phyloP scores from a whole-genome alignment of 805 yeast species.

The Pichia insulana region DNA sequence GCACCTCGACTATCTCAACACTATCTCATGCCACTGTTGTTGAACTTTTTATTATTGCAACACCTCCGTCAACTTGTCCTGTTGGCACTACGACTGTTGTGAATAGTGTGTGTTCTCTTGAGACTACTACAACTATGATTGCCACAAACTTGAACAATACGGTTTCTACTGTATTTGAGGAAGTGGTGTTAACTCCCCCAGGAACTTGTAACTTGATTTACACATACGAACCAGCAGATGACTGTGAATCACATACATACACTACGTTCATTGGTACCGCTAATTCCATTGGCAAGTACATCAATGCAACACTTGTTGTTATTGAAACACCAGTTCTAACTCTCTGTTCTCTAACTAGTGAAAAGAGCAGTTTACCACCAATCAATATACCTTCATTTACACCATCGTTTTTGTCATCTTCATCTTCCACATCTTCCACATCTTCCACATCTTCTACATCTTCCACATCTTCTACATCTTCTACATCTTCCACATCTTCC shows the following conservation, averaged over 20 bases:
- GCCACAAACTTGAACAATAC: not conserved
- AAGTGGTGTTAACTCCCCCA: not conserved
- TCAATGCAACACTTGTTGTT: slow-evolving; percentile 1
- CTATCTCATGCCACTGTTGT: not conserved
- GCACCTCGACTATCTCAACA: not conserved
- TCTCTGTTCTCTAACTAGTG: too few relatives aligned
- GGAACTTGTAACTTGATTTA: not conserved
- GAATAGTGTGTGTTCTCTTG: not conserved
- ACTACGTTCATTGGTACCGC: not conserved
- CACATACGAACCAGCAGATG: not conserved
- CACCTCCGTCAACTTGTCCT: not conserved
- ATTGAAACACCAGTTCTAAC: slow-evolving; percentile 1
- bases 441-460: not conserved
- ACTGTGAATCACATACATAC: not conserved
- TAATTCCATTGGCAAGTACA: not conserved
- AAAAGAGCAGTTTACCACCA: too few relatives aligned
- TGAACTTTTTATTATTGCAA: not conserved
- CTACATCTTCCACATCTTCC: not conserved
- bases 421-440: too few relatives aligned
- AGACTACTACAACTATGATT: not conserved
- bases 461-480: not conserved
- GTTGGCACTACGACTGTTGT: not conserved
- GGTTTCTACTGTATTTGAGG: not conserved
- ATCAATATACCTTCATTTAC: too few relatives aligned
- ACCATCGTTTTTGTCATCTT: too few relatives aligned